These are phyloP conservation scores for Cryptococcus jaspeensis DNA, from an alignment of 1,284 basidiomycete genomes.

Conservation along the genomic window DNA sequence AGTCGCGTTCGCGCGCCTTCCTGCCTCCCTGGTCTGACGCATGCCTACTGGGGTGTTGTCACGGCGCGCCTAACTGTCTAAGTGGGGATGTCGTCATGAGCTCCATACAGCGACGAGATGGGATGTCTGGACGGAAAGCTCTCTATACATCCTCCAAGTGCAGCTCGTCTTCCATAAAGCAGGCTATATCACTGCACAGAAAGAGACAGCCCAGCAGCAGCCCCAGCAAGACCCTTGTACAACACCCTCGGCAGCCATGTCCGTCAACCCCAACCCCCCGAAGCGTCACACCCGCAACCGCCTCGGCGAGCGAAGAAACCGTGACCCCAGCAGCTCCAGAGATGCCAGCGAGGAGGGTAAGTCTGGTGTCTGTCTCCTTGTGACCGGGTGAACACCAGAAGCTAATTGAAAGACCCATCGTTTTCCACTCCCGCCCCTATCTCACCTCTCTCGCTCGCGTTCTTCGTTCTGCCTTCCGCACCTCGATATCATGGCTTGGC, in stretches of 20 bases:
- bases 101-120: background rate
- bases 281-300: slow-evolving; percentile 30
- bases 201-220: background rate
- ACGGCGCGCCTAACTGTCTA: background rate
- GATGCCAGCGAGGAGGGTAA: slow-evolving; percentile 51
- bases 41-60: too few relatives aligned
- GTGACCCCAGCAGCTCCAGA: slow-evolving; percentile 38
- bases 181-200: too few relatives aligned
- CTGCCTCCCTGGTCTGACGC: too few relatives aligned
- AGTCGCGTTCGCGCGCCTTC: background rate
- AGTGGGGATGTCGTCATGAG: background rate
- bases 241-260: slow-evolving; percentile 5
- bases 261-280: slow-evolving; percentile 12
- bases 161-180: too few relatives aligned
- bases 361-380: slow-evolving; percentile 4
- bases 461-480: background rate
- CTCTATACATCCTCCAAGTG: too few relatives aligned
- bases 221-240: background rate
- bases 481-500: background rate
- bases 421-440: background rate
- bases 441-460: background rate
- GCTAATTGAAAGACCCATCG: background rate
- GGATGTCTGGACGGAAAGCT: too few relatives aligned
- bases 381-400: background rate
- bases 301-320: slow-evolving; percentile 26